Evolutionary conservation across 139 green algal genomes (phyloP).

Genomic region (Auxenochlorella protothecoides): DNA sequence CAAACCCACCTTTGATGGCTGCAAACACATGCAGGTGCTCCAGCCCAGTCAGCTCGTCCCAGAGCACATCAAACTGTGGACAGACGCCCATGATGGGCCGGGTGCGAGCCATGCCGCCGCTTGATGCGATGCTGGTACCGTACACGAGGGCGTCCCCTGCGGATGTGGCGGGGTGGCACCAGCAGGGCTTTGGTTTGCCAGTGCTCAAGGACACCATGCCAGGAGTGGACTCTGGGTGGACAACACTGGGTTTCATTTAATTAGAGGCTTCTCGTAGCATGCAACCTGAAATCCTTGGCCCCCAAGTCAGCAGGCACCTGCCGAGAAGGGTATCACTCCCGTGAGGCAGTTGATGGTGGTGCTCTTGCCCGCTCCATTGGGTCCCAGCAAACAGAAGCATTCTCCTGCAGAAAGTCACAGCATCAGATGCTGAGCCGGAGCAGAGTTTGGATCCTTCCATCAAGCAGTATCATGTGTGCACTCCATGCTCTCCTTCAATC

Average conservation of each 20-base stretch:
- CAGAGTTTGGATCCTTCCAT: too few species aligned
- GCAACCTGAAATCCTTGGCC: not conserved
- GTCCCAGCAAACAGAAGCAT: conserved; percentile 50
- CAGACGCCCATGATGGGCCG: conserved; percentile 77
- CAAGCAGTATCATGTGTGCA: too few species aligned
- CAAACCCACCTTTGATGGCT: conserved; percentile 63
- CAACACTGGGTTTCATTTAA: too few species aligned
- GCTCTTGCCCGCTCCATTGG: conserved; percentile 51
- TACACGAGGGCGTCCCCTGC: conserved; percentile 70
- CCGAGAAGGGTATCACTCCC: conserved; percentile 22
- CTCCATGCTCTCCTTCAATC: too few species aligned
- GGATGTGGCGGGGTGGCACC: not conserved
- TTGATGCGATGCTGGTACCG: conserved; percentile 45
- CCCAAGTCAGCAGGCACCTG: conserved; percentile 1
- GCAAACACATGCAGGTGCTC: conserved; percentile 93
- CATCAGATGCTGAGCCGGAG: too few species aligned
- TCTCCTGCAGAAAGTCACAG: conserved; percentile 14
- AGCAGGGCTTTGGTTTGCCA: not conserved
- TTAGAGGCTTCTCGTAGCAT: not conserved
- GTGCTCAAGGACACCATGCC: too few species aligned
- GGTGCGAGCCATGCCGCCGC: conserved; percentile 53
- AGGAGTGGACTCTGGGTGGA: too few species aligned
- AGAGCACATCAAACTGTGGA: conserved; percentile 93
- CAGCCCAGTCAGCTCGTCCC: conserved; percentile 69
- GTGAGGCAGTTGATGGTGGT: conserved; percentile 54